Evolutionary conservation across 352 stramenopile genomes (phyloP).

Genomic region (Plasmopara halstedii): DNA sequence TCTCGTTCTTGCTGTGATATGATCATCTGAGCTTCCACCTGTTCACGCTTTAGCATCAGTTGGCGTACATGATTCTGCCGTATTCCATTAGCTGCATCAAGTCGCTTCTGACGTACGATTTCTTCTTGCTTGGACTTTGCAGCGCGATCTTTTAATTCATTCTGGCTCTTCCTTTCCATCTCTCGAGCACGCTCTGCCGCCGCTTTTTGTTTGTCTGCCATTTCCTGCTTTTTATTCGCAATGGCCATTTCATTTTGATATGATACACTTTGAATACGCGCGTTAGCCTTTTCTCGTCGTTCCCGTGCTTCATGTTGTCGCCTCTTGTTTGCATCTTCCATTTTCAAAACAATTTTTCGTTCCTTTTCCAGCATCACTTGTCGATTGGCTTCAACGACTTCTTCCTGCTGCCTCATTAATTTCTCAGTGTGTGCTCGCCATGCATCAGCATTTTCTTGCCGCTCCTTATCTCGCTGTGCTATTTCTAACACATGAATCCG

Average conservation of each 20-base stretch:
- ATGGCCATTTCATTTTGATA: slow-evolving; percentile 54
- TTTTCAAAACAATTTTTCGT: slow-evolving; percentile 44
- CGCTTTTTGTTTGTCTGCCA: slow-evolving; percentile 49
- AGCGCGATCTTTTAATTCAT: slow-evolving; percentile 51
- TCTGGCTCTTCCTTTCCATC: slow-evolving; percentile 49
- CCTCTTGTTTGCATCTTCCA: slow-evolving; percentile 41
- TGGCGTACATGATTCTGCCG: slow-evolving; percentile 29
- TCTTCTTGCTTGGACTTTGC: slow-evolving; percentile 61
- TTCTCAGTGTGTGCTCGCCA: slow-evolving; percentile 55
- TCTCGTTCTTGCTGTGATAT: slow-evolving; percentile 29
- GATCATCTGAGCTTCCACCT: slow-evolving; percentile 28
- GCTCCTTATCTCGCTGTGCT: slow-evolving; percentile 42
- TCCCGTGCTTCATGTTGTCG: slow-evolving; percentile 49
- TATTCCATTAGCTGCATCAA: slow-evolving; percentile 41
- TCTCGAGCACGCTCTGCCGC: slow-evolving; percentile 42
- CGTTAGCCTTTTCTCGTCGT: slow-evolving; percentile 42
- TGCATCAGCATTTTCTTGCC: slow-evolving; percentile 58
- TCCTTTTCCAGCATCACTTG: slow-evolving; percentile 62
- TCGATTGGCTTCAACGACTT: slow-evolving; percentile 36
- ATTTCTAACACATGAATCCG: slow-evolving; percentile 34
- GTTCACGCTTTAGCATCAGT: slow-evolving; percentile 36
- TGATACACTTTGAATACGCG: slow-evolving; percentile 44
- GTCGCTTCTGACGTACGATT: slow-evolving; percentile 47
- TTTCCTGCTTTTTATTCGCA: slow-evolving; percentile 51
- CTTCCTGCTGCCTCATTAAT: slow-evolving; percentile 60